Evolutionary conservation across 805 yeast genomes (phyloP).

Genomic region (Candida vartiovaarae): DNA sequence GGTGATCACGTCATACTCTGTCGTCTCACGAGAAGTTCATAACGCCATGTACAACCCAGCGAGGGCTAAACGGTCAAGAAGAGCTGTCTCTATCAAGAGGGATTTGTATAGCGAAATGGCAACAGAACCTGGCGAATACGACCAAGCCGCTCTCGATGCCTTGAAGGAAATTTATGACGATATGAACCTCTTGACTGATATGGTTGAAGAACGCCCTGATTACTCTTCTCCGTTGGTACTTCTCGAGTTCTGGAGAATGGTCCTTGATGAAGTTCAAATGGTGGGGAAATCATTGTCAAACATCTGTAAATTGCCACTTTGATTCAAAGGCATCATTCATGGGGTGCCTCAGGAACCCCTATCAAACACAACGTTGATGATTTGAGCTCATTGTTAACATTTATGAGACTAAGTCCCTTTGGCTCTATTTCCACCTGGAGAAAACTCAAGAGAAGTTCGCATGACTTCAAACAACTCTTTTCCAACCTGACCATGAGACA

Average conservation of each 20-base stretch:
- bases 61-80: conserved; percentile 22
- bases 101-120: not conserved
- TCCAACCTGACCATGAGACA: conserved; percentile 59
- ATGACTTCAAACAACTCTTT: conserved; percentile 48
- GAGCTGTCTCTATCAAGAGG: conserved; percentile 1
- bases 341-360: conserved; percentile 98
- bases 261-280: conserved; percentile 94
- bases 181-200: conserved; percentile 4
- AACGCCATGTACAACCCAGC: conserved; percentile 65
- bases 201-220: conserved; percentile 26
- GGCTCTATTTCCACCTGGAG: conserved; percentile 18
- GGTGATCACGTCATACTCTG: conserved; percentile 70
- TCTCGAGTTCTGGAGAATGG: conserved; percentile 82
- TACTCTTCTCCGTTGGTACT: conserved; percentile 79
- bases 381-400: conserved; percentile 62
- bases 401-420: conserved; percentile 64
- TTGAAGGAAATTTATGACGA: conserved; percentile 9
- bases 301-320: conserved; percentile 74
- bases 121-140: not conserved
- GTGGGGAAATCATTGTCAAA: conserved; percentile 65
- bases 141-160: conserved; percentile 3
- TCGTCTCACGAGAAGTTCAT: conserved; percentile 69
- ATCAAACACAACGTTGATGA: conserved; percentile 62
- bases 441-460: conserved; percentile 4
- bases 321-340: conserved; percentile 80